Percentiles rank a stretch among this genome's conserved stretches.
Conservation (phyloP, 495 filamentous ascomycete genomes). For the Stereocaulon alpinum region DNA sequence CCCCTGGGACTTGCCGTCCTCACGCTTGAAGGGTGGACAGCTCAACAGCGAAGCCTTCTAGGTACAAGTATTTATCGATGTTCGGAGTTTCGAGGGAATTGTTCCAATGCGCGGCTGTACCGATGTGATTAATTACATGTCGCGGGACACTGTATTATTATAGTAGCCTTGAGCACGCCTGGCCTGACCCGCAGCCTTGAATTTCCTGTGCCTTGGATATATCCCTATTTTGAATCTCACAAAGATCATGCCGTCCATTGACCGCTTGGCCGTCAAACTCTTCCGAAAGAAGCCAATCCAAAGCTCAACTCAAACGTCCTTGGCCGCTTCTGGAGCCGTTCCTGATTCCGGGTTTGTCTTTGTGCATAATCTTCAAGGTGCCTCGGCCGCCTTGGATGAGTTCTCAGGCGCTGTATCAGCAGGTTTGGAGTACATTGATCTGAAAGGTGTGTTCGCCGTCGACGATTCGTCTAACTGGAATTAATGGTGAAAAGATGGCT, state of each 20-base stretch:
- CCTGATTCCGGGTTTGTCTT: not conserved
- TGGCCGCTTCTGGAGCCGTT: not conserved
- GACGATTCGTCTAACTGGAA: not conserved
- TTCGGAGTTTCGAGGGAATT: too few species aligned
- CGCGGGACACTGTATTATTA: not conserved
- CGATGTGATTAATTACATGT: too few species aligned
- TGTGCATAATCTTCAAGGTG: conserved; percentile 2
- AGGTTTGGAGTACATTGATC: not conserved
- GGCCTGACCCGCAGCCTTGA: not conserved
- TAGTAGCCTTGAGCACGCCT: not conserved
- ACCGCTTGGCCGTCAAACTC: not conserved
- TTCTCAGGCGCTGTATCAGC: not conserved
- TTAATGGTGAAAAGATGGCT: not conserved
- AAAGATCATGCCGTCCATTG: not conserved
- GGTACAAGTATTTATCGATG: too few species aligned
- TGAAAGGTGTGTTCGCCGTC: not conserved
- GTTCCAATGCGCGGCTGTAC: too few species aligned
- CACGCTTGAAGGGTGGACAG: too few species aligned
- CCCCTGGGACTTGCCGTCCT: too few species aligned
- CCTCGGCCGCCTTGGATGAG: not conserved
- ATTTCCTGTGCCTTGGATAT: not conserved
- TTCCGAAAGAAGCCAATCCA: not conserved
- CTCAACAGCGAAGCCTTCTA: too few species aligned
- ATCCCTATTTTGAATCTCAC: not conserved
- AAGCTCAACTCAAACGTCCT: not conserved